phyloP scores from a whole-genome alignment of 768 basidiomycete genomes.

The Pisolithus orientalis region DNA sequence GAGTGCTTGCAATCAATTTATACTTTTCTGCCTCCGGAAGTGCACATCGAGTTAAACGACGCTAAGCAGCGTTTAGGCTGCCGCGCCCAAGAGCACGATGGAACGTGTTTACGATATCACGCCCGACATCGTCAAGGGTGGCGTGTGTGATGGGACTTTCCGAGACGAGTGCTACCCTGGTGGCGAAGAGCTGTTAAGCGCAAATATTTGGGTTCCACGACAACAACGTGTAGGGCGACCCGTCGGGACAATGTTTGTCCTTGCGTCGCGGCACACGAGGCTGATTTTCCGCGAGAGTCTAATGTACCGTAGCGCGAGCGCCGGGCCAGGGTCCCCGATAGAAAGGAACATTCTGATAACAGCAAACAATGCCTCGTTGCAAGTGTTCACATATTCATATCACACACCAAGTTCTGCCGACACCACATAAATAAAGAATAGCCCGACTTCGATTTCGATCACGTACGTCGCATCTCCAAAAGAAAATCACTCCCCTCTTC shows the following conservation, averaged over 20 bases:
- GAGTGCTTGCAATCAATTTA: not conserved
- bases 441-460: not conserved
- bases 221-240: not conserved
- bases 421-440: not conserved
- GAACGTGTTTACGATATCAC: too few relatives aligned
- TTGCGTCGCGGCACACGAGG: not conserved
- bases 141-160: too few relatives aligned
- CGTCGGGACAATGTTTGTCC: not conserved
- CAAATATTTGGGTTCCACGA: not conserved
- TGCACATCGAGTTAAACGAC: too few relatives aligned
- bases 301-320: not conserved
- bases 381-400: not conserved
- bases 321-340: too few relatives aligned
- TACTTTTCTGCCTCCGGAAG: not conserved
- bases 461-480: not conserved
- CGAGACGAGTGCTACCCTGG: too few relatives aligned
- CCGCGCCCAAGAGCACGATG: too few relatives aligned
- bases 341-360: too few relatives aligned
- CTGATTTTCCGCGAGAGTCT: not conserved
- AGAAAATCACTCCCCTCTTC: not conserved
- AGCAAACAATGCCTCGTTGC: not conserved
- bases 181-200: not conserved
- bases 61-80: too few relatives aligned
- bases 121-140: too few relatives aligned
- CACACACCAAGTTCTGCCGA: not conserved